Conservation (phyloP, 106 monocot genomes). For the Alisma plantagoaquatica region DNA sequence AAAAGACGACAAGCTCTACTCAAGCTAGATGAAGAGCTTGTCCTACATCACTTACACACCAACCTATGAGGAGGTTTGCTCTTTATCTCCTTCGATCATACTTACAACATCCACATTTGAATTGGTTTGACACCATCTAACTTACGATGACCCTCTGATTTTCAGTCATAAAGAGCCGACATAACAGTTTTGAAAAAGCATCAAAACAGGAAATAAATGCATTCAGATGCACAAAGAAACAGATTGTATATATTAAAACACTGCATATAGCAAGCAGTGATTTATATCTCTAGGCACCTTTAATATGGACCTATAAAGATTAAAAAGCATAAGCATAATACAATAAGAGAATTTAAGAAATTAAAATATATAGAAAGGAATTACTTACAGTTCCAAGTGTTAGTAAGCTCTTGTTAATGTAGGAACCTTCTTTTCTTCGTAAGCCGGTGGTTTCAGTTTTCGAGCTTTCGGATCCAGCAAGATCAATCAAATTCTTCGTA, state of each 20-base stretch:
- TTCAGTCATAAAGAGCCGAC: neutral
- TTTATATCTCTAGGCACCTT: neutral
- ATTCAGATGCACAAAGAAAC: no score
- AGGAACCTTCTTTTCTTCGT: conserved; percentile 94
- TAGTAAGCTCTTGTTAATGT: conserved; percentile 95
- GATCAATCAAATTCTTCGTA: conserved; percentile 85
- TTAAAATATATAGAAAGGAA: neutral
- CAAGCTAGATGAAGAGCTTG: no score
- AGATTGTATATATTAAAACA: no score
- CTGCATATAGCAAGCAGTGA: neutral
- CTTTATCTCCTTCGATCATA: no score
- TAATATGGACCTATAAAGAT: neutral
- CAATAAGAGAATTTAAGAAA: neutral
- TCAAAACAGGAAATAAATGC: no score
- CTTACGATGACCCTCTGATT: neutral
- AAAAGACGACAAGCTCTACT: no score
- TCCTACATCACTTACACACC: no score
- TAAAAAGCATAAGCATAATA: neutral
- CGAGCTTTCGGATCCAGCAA: conserved; percentile 99
- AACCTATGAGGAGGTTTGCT: no score
- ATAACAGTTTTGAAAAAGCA: no score
- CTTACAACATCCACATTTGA: no score
- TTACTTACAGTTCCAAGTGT: conserved; percentile 89
- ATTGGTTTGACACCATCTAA: neutral
- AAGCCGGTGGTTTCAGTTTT: conserved; percentile 93